phyloP scores from a whole-genome alignment of 2,329 filamentous ascomycete genomes.

The Rutstroemia sp. region DNA sequence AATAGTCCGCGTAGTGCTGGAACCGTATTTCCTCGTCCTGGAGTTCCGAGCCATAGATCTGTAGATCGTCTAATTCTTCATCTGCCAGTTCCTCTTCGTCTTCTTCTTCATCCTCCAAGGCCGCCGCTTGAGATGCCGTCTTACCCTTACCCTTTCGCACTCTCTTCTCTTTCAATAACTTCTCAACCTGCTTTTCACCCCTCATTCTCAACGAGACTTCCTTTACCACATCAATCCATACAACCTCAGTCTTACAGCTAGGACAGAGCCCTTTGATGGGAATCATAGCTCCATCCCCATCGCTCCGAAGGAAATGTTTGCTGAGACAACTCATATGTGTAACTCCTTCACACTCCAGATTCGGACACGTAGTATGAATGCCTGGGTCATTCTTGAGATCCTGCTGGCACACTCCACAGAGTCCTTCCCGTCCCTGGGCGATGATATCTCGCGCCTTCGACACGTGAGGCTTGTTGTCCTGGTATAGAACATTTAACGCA shows the following conservation, averaged over 20 bases:
- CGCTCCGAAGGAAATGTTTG: conserved; percentile 39
- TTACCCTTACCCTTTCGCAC: conserved; percentile 12
- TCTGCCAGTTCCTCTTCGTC: neutral
- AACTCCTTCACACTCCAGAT: conserved; percentile 44
- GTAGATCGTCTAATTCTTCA: conserved; percentile 5
- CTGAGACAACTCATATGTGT: conserved; percentile 56
- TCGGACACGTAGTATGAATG: conserved; percentile 50
- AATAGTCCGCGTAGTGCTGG: conserved; percentile 2
- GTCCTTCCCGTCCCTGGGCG: neutral
- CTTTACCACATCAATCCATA: conserved; percentile 75
- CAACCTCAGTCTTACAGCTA: conserved; percentile 51
- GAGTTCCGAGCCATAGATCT: no score
- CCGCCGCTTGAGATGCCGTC: conserved; percentile 14
- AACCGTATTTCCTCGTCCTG: no score
- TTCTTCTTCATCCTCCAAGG: conserved; percentile 1
- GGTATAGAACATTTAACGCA: neutral
- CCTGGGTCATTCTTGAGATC: conserved; percentile 28
- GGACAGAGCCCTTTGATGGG: conserved; percentile 68
- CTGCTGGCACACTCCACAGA: conserved; percentile 15
- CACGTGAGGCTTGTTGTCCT: neutral
- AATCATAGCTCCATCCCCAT: conserved; percentile 39
- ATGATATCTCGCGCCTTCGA: conserved; percentile 3
- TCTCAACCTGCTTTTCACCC: conserved; percentile 61
- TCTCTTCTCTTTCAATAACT: conserved; percentile 49
- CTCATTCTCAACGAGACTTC: conserved; percentile 70